Conservation (phyloP, 345 rosid genomes). For the Sisymbrium irio region DNA sequence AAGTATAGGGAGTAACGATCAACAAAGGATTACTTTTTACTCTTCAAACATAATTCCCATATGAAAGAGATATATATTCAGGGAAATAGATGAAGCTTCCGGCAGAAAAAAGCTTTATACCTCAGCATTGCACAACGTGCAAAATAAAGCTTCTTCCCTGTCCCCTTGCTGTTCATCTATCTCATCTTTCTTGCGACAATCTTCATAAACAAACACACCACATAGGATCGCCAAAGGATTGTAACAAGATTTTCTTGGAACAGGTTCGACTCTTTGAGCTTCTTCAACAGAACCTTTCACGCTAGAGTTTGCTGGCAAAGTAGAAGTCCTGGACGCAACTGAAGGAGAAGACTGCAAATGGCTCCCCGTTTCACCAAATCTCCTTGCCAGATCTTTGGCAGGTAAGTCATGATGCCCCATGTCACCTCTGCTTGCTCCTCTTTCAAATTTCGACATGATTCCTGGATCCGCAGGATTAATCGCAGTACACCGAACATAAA, state of each 20-base stretch:
- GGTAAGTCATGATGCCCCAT: slow-evolving; percentile 40
- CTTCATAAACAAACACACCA: slow-evolving; percentile 74
- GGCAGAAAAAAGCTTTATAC: slow-evolving; percentile 37
- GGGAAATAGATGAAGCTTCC: background rate
- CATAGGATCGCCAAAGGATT: slow-evolving; percentile 64
- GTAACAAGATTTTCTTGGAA: slow-evolving; percentile 36
- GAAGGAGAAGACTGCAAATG: slow-evolving; percentile 69
- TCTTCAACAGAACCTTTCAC: slow-evolving; percentile 65
- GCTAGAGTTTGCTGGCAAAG: slow-evolving; percentile 60
- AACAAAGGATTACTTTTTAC: background rate
- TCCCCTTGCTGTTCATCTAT: slow-evolving; percentile 51
- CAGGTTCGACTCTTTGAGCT: slow-evolving; percentile 25
- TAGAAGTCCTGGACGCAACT: slow-evolving; percentile 71
- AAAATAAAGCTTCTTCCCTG: slow-evolving; percentile 81
- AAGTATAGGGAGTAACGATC: background rate
- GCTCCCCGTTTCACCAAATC: slow-evolving; percentile 57
- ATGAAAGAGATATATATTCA: background rate
- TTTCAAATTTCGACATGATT: slow-evolving; percentile 73
- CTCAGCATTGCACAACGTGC: slow-evolving; percentile 97
- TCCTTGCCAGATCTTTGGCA: slow-evolving; percentile 42
- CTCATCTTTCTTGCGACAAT: slow-evolving; percentile 69
- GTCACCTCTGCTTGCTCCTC: slow-evolving; percentile 34
- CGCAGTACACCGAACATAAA: slow-evolving; percentile 96
- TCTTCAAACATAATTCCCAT: background rate
- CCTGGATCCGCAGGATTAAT: slow-evolving; percentile 99